Evolutionary conservation across 1,284 basidiomycete genomes (phyloP), one percentile per base, ranked within the genome.

Genomic region (Porogramme epimiltina): DNA sequence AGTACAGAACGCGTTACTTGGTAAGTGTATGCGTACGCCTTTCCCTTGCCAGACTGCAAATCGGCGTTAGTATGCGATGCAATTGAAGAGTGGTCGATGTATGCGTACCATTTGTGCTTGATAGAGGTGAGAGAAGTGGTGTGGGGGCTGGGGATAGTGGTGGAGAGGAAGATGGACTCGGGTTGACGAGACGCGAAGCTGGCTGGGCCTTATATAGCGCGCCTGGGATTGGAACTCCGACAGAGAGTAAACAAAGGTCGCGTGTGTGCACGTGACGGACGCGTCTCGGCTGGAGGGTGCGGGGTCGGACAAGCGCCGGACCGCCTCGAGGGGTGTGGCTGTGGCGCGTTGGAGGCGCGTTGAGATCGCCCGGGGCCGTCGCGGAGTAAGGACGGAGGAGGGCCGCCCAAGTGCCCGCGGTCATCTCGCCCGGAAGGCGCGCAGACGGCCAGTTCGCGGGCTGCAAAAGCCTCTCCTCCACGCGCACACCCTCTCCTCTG

Each of bases 31-130:
- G 36, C 68, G 50, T 58, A 79, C 77, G 77, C 72, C 65, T 80
- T 80, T 65, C 78, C 79, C 67, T 81, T 81, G 66, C 79, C 77
- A 68, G 78, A 76, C 79, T 79, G 61, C 48, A 45, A 60, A 31
- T 47, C 9, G 41, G 25, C 23, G 47, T 62, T 55, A 66, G 59
- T 53, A 47, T 40, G 11, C 44, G 37, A 25, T 38, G 34, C n/a
- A 42, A 51, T 51, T 42, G 48, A 45, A 39, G 22, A 20, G 42
- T 31, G 44, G 15, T 47, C 25, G 11, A 48, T 42, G 42, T 61
- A 51, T 51, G 47, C 66, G 52, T 59, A 70, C 68, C 68, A 70
- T 70, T 54, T 61, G 58, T 60, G 55, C 51, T 43, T 49, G 51
- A 61, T 42, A 52, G 45, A 51, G 58, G 47, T 53, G 50, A 40